phyloP scores from a whole-genome alignment of 106 monocot species.

The Apostasia shenzhenica region DNA sequence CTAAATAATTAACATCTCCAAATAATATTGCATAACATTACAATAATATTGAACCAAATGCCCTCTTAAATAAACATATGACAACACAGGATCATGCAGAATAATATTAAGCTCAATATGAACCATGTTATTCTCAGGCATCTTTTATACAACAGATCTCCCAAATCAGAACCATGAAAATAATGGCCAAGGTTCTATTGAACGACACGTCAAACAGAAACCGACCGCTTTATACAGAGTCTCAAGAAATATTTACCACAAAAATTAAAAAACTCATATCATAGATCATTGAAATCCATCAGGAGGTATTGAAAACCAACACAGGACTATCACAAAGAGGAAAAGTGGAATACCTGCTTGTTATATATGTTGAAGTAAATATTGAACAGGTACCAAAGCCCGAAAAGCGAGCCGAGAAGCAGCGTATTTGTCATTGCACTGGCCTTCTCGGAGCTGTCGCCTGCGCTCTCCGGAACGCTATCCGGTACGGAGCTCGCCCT shows the following conservation, averaged over 20 bases:
- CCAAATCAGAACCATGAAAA: too few relatives aligned
- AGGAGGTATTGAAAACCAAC: not conserved
- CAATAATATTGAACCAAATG: too few relatives aligned
- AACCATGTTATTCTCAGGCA: too few relatives aligned
- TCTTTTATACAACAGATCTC: too few relatives aligned
- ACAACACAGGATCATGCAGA: too few relatives aligned
- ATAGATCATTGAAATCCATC: not conserved
- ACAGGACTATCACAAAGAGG: not conserved
- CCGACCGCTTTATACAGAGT: too few relatives aligned
- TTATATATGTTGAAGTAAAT: slow-evolving; percentile 81
- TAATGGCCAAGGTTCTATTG: too few relatives aligned
- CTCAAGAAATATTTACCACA: not conserved
- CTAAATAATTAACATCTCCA: too few relatives aligned
- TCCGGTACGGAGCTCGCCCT: slow-evolving; percentile 11
- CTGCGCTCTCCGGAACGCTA: slow-evolving; percentile 7
- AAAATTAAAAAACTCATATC: not conserved
- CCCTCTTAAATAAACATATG: too few relatives aligned
- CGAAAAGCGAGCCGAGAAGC: slow-evolving; percentile 50
- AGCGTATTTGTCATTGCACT: slow-evolving; percentile 24
- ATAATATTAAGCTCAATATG: too few relatives aligned
- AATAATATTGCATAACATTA: too few relatives aligned
- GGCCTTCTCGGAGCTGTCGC: slow-evolving; percentile 1
- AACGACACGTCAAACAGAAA: too few relatives aligned
- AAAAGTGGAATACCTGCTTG: slow-evolving; percentile 28
- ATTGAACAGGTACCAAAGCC: slow-evolving; percentile 68